These are phyloP conservation scores for Volutella citrinella DNA, from an alignment of 2,329 filamentous ascomycete species.

Conservation along the genomic window DNA sequence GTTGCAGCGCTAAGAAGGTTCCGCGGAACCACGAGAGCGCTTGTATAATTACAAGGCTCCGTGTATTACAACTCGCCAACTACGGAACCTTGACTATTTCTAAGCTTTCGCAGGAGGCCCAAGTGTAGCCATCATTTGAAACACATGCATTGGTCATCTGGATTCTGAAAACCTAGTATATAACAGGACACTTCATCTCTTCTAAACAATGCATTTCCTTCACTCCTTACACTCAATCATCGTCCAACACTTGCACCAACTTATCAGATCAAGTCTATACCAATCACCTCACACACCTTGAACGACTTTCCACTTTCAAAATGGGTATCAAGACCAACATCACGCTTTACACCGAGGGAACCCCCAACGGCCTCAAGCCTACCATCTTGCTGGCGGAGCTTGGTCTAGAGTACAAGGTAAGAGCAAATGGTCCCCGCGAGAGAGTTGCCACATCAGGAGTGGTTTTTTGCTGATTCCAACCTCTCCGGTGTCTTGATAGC, in stretches of 20 bases:
- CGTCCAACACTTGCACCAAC: neutral
- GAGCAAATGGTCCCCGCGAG: too few species aligned
- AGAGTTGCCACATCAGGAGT: too few species aligned
- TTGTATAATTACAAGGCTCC: slow-evolving; percentile 1
- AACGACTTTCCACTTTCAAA: slow-evolving; percentile 1
- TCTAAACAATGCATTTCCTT: too few species aligned
- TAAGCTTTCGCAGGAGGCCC: neutral
- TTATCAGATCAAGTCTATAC: slow-evolving; percentile 1
- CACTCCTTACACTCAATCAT: neutral
- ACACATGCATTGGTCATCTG: too few species aligned
- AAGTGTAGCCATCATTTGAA: neutral
- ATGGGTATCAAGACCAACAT: slow-evolving; percentile 1
- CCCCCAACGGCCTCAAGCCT: too few species aligned
- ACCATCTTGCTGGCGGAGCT: too few species aligned
- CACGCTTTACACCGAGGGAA: too few species aligned
- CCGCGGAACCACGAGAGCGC: neutral
- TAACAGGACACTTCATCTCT: too few species aligned
- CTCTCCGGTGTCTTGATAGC: too few species aligned
- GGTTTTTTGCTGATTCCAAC: too few species aligned
- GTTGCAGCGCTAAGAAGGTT: slow-evolving; percentile 2
- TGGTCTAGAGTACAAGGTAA: too few species aligned
- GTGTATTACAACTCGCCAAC: slow-evolving; percentile 1
- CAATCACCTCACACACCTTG: slow-evolving; percentile 1
- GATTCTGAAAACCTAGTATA: too few species aligned
- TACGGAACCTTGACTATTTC: neutral